These are phyloP conservation scores for Schoenoplectus triqueter DNA, from an alignment of 202 grass and related monocot species.

Conservation along the genomic window DNA sequence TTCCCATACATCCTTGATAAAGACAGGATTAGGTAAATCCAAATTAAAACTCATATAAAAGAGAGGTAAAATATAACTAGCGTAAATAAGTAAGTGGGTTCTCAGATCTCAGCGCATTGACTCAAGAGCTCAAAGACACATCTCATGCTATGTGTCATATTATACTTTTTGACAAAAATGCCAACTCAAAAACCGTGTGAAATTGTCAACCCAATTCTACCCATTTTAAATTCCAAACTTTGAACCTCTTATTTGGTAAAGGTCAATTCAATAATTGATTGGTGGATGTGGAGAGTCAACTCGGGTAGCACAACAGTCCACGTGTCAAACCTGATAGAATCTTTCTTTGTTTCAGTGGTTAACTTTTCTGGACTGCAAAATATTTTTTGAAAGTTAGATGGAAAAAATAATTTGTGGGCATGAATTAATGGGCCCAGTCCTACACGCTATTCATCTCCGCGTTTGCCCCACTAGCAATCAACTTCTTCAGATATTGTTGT, in stretches of 20 bases:
- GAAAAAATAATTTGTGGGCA: conserved; percentile 6
- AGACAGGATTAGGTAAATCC: conserved; percentile 29
- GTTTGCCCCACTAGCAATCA: conserved; percentile 17
- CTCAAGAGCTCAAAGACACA: not conserved
- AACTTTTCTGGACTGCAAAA: conserved; percentile 27
- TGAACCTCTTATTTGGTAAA: conserved; percentile 31
- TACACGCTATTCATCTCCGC: conserved; percentile 33
- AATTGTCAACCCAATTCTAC: conserved; percentile 30
- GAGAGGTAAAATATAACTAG: not conserved
- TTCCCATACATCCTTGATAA: not conserved
- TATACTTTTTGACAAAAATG: conserved; percentile 37
- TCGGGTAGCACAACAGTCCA: not conserved
- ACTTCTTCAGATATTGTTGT: not conserved
- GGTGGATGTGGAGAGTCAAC: conserved; percentile 12
- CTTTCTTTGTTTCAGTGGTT: conserved; percentile 6
- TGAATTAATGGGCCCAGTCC: not conserved
- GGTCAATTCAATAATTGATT: conserved; percentile 42
- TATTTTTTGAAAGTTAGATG: conserved; percentile 11
- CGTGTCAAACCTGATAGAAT: conserved; percentile 29
- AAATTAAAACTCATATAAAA: not conserved
- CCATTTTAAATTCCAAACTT: conserved; percentile 35
- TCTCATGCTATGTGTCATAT: conserved; percentile 35
- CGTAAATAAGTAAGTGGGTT: not conserved
- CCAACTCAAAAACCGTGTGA: conserved; percentile 34
- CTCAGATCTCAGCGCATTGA: conserved; percentile 14